A percentile compares a stretch with the other conserved stretches of the same genome.
phyloP scores from a whole-genome alignment of 164 flowering plant genomes.

The Amborella trichopoda region DNA sequence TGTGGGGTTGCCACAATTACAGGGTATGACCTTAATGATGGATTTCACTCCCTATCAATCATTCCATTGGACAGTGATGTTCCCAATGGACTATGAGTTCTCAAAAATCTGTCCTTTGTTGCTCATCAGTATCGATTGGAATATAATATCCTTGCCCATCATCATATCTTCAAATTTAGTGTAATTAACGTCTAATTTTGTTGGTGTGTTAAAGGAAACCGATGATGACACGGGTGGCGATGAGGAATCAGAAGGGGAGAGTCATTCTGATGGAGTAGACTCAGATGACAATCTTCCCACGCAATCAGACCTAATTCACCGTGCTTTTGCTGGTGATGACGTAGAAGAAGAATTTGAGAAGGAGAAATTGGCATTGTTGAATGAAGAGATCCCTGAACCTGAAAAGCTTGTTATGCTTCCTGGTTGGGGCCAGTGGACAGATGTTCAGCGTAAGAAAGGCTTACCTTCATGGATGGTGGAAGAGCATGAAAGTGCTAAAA shows the following conservation, averaged over 20 bases:
- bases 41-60: no score
- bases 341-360: constrained; percentile 85
- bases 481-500: constrained; percentile 66
- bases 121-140: no score
- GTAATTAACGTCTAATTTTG: no score
- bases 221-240: constrained; percentile 32
- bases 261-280: constrained; percentile 46
- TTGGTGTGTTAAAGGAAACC: no score
- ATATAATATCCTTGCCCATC: no score
- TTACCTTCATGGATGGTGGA: constrained; percentile 69
- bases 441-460: constrained; percentile 65
- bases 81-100: no score
- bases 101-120: no score
- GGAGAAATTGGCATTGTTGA: constrained; percentile 50
- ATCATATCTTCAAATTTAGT: no score
- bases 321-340: constrained; percentile 93
- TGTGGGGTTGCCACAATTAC: no score
- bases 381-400: constrained; percentile 83
- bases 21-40: no score
- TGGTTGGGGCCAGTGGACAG: constrained; percentile 98
- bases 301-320: constrained; percentile 68
- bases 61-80: no score
- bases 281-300: constrained; percentile 67
- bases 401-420: constrained; percentile 79
- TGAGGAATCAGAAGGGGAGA: constrained; percentile 57